Conservation (phyloP, 2,329 filamentous ascomycete genomes). For the Orbilia javanica region DNA sequence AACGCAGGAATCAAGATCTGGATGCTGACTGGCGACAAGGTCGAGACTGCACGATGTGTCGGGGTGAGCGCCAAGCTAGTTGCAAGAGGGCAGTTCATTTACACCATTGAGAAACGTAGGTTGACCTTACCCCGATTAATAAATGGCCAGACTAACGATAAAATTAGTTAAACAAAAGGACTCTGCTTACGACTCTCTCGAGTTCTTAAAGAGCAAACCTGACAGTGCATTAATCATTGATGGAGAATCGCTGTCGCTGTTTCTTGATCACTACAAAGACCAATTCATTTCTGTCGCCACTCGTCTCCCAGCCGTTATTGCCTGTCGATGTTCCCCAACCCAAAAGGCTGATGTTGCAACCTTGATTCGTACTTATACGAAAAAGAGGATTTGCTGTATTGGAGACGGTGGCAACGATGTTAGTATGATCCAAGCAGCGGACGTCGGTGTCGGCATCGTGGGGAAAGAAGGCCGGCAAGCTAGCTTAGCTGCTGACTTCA, state of each 20-base stretch:
- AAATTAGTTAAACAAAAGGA: slow-evolving; percentile 78
- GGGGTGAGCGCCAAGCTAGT: slow-evolving; percentile 95
- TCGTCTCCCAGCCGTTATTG: slow-evolving; percentile 88
- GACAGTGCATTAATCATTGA: slow-evolving; percentile 92
- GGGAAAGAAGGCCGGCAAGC: slow-evolving; percentile 97
- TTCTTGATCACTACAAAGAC: slow-evolving; percentile 83
- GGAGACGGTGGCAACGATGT: slow-evolving; percentile 99
- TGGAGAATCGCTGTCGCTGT: slow-evolving; percentile 86
- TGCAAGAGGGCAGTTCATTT: slow-evolving; percentile 91
- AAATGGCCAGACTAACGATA: slow-evolving; percentile 55
- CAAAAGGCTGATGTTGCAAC: slow-evolving; percentile 95
- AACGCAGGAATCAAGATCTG: slow-evolving; percentile 99
- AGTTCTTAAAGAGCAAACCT: slow-evolving; percentile 85
- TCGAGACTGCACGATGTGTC: slow-evolving; percentile 96
- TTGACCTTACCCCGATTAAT: slow-evolving; percentile 15
- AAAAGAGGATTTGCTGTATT: slow-evolving; percentile 96
- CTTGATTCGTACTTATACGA: slow-evolving; percentile 89
- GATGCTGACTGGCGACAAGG: slow-evolving; percentile 99
- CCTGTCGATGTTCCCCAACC: slow-evolving; percentile 94
- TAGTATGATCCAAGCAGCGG: slow-evolving; percentile 98
- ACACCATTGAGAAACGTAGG: slow-evolving; percentile 81
- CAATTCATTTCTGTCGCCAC: slow-evolving; percentile 92
- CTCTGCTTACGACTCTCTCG: slow-evolving; percentile 85
- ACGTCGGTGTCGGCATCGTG: slow-evolving; percentile 97
- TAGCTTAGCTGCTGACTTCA: slow-evolving; percentile 94